Evolutionary conservation across 2,329 filamentous ascomycete species (phyloP).

Genomic region (Fusarium albidum): DNA sequence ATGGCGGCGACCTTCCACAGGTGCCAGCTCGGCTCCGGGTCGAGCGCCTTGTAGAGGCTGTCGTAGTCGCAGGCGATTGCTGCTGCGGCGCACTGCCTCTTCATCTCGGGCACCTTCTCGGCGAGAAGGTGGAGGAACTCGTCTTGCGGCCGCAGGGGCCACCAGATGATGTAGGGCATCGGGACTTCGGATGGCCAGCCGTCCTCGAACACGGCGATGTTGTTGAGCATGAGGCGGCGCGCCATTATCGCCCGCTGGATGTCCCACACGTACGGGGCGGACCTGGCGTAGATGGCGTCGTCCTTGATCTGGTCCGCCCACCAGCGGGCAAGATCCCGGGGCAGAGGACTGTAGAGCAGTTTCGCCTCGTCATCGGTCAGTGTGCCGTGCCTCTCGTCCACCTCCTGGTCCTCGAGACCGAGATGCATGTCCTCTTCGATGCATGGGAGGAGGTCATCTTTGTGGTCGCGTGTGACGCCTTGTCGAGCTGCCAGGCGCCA

Average conservation of each 20-base stretch:
- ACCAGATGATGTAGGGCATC: constrained; percentile 17
- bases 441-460: not conserved
- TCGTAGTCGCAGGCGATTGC: constrained; percentile 16
- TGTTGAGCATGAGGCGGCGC: constrained; percentile 14
- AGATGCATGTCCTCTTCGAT: constrained; percentile 21
- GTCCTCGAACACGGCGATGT: not conserved
- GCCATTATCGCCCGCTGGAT: constrained; percentile 8
- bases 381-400: too few species aligned
- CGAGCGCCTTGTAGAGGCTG: not conserved
- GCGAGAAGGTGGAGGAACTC: not conserved
- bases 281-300: not conserved
- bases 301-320: constrained; percentile 12
- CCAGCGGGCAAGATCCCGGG: constrained; percentile 12
- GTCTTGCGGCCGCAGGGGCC: constrained; percentile 2
- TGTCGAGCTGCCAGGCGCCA: too few species aligned
- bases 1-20: not conserved
- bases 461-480: too few species aligned
- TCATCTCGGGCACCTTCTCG: constrained; percentile 3
- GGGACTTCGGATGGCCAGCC: not conserved
- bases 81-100: not conserved
- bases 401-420: too few species aligned
- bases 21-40: not conserved
- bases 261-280: not conserved
- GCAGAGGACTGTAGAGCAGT: constrained; percentile 2
- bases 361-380: too few species aligned